Conservation (phyloP, 1,284 basidiomycete species). For the Cystobasidium sp. region DNA sequence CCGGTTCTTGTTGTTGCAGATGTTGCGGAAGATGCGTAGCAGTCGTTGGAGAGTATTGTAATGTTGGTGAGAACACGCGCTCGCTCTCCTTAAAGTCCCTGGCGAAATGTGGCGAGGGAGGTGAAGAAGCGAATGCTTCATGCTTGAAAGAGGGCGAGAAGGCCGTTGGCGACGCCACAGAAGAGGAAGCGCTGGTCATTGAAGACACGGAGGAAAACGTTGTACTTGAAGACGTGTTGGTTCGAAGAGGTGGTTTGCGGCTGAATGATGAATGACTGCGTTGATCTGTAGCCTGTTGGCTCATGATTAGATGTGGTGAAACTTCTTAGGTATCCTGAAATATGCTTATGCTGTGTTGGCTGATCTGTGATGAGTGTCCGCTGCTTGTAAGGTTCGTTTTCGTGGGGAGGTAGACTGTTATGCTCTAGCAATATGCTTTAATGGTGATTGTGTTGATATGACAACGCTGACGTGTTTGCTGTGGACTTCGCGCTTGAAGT, state of each 20-base stretch:
- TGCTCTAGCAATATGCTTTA: no score
- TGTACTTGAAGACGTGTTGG: not conserved
- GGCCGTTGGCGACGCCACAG: not conserved
- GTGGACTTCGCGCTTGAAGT: no score
- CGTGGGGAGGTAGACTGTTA: no score
- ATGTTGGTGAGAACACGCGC: not conserved
- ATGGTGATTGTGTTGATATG: no score
- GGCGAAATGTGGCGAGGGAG: not conserved
- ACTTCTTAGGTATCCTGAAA: no score
- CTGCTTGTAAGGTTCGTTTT: no score
- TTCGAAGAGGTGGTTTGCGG: not conserved
- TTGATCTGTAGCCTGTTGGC: not conserved
- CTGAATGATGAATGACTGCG: not conserved
- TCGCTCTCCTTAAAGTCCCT: not conserved
- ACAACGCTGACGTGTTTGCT: no score
- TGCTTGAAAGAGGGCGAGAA: not conserved
- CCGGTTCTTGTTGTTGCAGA: not conserved
- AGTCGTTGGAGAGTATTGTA: not conserved
- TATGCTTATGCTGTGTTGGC: no score
- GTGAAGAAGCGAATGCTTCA: not conserved
- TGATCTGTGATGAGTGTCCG: no score
- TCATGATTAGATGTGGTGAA: not conserved
- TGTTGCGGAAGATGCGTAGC: not conserved
- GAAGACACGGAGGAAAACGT: not conserved
- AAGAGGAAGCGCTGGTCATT: slow-evolving; percentile 2